These are phyloP conservation scores for Aureobasidium musti DNA, from an alignment of 2,329 filamentous ascomycete genomes.

Conservation along the genomic window DNA sequence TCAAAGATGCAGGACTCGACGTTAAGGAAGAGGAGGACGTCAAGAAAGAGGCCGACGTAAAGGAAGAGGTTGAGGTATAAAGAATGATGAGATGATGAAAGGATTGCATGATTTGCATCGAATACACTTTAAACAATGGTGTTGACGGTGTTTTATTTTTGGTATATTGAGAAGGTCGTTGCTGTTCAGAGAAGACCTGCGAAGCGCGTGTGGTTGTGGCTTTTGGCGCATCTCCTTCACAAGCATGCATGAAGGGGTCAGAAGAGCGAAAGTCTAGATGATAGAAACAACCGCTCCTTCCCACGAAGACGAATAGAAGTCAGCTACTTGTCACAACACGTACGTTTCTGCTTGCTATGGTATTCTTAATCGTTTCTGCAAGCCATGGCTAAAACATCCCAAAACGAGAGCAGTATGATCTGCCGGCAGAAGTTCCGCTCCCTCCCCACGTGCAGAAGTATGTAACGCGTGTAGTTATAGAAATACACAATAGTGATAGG, in stretches of 20 bases:
- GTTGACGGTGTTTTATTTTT: slow-evolving; percentile 2
- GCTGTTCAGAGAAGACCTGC: neutral
- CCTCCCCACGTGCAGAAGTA: too few species aligned
- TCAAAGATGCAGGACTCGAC: slow-evolving; percentile 48
- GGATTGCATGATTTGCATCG: neutral
- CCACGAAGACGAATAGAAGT: too few species aligned
- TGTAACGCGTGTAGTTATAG: too few species aligned
- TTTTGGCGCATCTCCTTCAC: neutral
- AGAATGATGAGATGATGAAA: slow-evolving; percentile 7
- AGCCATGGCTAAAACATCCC: too few species aligned
- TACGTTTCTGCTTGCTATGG: neutral
- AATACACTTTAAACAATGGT: neutral
- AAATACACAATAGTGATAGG: too few species aligned
- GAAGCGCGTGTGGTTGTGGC: neutral
- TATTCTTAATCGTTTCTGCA: too few species aligned
- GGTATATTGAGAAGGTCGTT: neutral
- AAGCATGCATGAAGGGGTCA: neutral
- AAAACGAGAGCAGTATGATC: too few species aligned
- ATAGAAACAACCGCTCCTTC: neutral
- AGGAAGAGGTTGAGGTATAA: neutral
- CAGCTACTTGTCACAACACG: too few species aligned
- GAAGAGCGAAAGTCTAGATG: neutral
- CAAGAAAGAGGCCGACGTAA: slow-evolving; percentile 1
- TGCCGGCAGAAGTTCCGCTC: neutral
- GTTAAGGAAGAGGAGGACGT: slow-evolving; percentile 32